Conservation (phyloP, 495 filamentous ascomycete species). For the Talaromyces nanjingensis region DNA sequence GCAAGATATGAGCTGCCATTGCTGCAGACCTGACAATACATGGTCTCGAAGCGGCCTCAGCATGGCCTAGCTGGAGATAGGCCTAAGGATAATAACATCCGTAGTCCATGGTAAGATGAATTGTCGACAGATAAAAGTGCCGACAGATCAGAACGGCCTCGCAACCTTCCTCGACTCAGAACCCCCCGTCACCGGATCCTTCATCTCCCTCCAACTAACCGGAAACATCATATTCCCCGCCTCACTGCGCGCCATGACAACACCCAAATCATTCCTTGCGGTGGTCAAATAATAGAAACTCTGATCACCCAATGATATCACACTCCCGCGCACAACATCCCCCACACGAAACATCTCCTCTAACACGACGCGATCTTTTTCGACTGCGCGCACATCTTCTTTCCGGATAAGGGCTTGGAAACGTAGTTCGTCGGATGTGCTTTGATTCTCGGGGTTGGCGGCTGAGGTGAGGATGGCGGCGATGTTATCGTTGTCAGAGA, state of each 20-base stretch:
- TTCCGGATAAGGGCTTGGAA: constrained; percentile 53
- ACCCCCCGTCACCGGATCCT: constrained; percentile 69
- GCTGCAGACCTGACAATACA: background rate
- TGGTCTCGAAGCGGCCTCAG: background rate
- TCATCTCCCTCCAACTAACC: constrained; percentile 90
- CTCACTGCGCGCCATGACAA: constrained; percentile 89
- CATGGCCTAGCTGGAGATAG: background rate
- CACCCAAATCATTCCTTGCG: constrained; percentile 81
- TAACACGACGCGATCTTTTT: constrained; percentile 90
- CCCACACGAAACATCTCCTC: constrained; percentile 88
- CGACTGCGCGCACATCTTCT: constrained; percentile 89
- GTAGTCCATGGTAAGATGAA: background rate
- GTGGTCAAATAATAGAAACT: constrained; percentile 89
- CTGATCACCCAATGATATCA: constrained; percentile 90
- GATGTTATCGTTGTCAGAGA: constrained; percentile 45
- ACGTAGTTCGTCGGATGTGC: constrained; percentile 39
- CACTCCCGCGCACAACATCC: constrained; percentile 83
- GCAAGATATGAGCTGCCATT: background rate
- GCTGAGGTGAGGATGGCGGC: constrained; percentile 36
- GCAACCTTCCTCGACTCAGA: constrained; percentile 87
- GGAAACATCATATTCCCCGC: constrained; percentile 84
- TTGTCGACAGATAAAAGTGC: background rate
- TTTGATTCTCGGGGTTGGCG: constrained; percentile 39
- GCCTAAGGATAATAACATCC: background rate
- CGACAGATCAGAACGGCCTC: constrained; percentile 59